phyloP scores from a whole-genome alignment of 208 protist species.

The Wallacemonas sp. region DNA sequence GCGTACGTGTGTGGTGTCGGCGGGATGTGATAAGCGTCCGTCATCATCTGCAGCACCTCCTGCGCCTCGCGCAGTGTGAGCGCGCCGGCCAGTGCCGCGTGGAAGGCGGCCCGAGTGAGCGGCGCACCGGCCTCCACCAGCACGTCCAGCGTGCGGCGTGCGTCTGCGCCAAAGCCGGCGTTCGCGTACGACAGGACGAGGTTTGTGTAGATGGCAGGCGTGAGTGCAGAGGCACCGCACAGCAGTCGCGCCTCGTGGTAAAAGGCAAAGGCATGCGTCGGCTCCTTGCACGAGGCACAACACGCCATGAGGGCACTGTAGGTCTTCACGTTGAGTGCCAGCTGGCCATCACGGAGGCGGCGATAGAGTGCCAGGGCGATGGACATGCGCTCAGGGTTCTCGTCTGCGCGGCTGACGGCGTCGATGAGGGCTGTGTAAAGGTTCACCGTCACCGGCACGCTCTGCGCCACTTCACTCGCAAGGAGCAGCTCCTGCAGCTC shows the following conservation, averaged over 20 bases:
- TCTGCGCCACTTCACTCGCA: conserved; percentile 41
- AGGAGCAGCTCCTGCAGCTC: conserved; percentile 62
- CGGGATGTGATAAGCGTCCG: conserved; percentile 50
- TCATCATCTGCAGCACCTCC: conserved; percentile 74
- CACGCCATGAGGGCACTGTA: conserved; percentile 83
- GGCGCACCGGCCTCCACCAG: conserved; percentile 81
- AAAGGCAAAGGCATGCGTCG: conserved; percentile 83
- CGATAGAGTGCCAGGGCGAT: conserved; percentile 82
- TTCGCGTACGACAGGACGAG: conserved; percentile 67
- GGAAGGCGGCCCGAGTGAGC: conserved; percentile 68
- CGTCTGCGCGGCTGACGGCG: conserved; percentile 53
- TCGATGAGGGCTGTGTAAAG: conserved; percentile 81
- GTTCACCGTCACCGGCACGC: conserved; percentile 68
- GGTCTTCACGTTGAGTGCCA: conserved; percentile 53
- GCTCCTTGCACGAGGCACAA: conserved; percentile 61
- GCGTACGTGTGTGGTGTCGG: conserved; percentile 80
- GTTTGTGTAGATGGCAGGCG: conserved; percentile 73
- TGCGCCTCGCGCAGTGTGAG: conserved; percentile 70
- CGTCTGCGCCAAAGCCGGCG: conserved; percentile 70
- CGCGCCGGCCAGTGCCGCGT: conserved; percentile 63
- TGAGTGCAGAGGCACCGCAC: conserved; percentile 45
- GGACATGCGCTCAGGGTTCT: conserved; percentile 58
- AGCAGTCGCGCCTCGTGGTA: conserved; percentile 75
- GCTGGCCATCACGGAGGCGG: conserved; percentile 59
- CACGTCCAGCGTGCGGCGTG: conserved; percentile 66